These are phyloP conservation scores for Candida frijolesensis DNA, from an alignment of 1,139 yeast species.

Conservation along the genomic window DNA sequence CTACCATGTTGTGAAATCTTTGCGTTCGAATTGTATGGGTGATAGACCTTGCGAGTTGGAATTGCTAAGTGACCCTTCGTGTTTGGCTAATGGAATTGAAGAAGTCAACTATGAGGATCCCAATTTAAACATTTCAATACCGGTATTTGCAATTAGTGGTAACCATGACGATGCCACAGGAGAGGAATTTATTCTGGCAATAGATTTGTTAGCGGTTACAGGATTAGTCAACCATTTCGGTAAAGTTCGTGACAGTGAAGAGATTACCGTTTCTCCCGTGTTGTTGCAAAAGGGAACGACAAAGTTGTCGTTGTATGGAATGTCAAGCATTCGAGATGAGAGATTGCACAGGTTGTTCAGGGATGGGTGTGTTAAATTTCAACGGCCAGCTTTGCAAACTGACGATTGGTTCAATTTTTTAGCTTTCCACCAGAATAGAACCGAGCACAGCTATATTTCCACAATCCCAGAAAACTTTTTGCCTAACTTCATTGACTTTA, in stretches of 20 bases:
- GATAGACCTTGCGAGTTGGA: slow-evolving; percentile 88
- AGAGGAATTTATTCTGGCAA: slow-evolving; percentile 78
- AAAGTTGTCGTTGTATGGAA: slow-evolving; percentile 82
- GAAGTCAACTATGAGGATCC: slow-evolving; percentile 89
- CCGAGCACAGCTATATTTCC: slow-evolving; percentile 77
- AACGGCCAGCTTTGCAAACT: slow-evolving; percentile 62
- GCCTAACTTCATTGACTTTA: slow-evolving; percentile 78
- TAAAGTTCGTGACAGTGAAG: slow-evolving; percentile 73
- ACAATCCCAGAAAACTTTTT: slow-evolving; percentile 82
- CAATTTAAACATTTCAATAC: slow-evolving; percentile 85
- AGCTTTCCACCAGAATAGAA: slow-evolving; percentile 91
- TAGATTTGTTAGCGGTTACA: slow-evolving; percentile 79
- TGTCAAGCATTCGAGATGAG: slow-evolving; percentile 89
- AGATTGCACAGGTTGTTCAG: slow-evolving; percentile 79
- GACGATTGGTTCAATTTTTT: slow-evolving; percentile 82
- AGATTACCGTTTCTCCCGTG: slow-evolving; percentile 75
- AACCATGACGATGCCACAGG: slow-evolving; percentile 98
- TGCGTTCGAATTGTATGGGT: slow-evolving; percentile 77
- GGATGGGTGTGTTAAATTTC: slow-evolving; percentile 77
- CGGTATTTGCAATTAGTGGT: slow-evolving; percentile 92
- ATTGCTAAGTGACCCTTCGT: slow-evolving; percentile 75
- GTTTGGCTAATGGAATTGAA: slow-evolving; percentile 59
- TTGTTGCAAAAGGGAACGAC: slow-evolving; percentile 81
- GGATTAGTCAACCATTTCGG: slow-evolving; percentile 94
- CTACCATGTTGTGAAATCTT: slow-evolving; percentile 76